Evolutionary conservation across 2,329 filamentous ascomycete species (phyloP), one percentile per base, ranked within the genome.

Genomic region (Fusarium napiforme): DNA sequence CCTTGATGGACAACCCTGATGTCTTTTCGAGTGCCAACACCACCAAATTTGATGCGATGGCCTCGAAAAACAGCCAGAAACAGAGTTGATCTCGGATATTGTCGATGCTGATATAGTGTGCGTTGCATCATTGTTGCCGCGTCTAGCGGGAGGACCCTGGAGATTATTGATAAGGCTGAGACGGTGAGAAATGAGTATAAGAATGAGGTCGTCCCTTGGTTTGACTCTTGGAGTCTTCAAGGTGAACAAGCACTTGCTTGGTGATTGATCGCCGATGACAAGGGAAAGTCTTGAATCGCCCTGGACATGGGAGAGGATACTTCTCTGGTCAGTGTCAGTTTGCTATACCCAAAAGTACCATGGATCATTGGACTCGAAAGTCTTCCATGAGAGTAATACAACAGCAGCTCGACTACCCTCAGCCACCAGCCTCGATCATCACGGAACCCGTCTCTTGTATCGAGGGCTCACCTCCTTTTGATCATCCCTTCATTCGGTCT

Each of bases 1-100:
- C 76, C 76, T 69, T 75, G 76, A 78, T 78, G 76, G 76, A 18
- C 69, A 77, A 78, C 76, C 76, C 58, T 76, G 76, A 77, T 78
- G 76, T 71, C 75, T 75, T 60, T 50, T 19, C 26, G 40, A 7
- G 60, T 30, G 32, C 66, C 46, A 62, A 67, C 59, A 66, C 60
- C 64, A 63, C 68, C 46, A 49, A 46, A 60, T 52, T 65, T 53
- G 45, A 47, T 37, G 64, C 16, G 39, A 55, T 56, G 46, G 45
- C 43, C 50, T 47, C 61, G 58, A 58, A 40, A 58, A 71, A 63
- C 64, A 55, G 40, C 45, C 47, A 50, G 49, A 56, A 37, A 37
- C 53, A 34, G 56, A 53, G 56, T 39, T 28, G 46, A 58, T 59
- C 59, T 21, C 49, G 34, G 60, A 46, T 36, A 52, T 42, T 50